Percentiles rank a stretch among this genome's conserved stretches.
Conservation (phyloP, 2,329 filamentous ascomycete species). For the Trichophyton simii region DNA sequence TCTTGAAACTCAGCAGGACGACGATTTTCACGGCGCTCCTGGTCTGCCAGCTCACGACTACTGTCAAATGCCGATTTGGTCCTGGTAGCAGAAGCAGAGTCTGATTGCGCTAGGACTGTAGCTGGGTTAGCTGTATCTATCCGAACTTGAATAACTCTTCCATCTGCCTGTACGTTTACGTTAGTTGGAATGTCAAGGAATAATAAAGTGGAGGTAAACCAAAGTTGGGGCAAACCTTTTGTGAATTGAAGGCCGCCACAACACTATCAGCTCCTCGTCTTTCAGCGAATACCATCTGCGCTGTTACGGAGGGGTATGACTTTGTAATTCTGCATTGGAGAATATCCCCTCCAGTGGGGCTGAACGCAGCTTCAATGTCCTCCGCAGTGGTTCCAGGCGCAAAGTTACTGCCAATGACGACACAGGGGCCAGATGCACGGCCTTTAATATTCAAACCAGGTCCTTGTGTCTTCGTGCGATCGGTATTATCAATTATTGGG, state of each 20-base stretch:
- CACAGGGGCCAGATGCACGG: slow-evolving; percentile 39
- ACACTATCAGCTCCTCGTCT: slow-evolving; percentile 46
- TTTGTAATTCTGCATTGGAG: slow-evolving; percentile 41
- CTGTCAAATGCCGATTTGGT: slow-evolving; percentile 21
- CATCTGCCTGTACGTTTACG: slow-evolving; percentile 41
- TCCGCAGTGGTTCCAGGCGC: slow-evolving; percentile 53
- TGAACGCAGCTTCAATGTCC: slow-evolving; percentile 51
- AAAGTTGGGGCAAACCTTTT: slow-evolving; percentile 37
- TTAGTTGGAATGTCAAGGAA: background rate
- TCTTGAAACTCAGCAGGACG: slow-evolving; percentile 26
- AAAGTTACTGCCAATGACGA: slow-evolving; percentile 51
- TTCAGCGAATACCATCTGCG: slow-evolving; percentile 47
- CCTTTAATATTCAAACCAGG: slow-evolving; percentile 45
- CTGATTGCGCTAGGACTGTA: slow-evolving; percentile 5
- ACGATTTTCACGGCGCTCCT: slow-evolving; percentile 26
- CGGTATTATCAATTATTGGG: background rate
- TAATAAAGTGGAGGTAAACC: background rate
- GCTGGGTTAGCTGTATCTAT: slow-evolving; percentile 27
- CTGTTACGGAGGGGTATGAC: slow-evolving; percentile 46
- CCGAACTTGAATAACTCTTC: slow-evolving; percentile 46
- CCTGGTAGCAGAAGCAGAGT: slow-evolving; percentile 12
- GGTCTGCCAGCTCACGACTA: slow-evolving; percentile 30
- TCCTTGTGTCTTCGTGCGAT: background rate
- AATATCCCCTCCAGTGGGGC: slow-evolving; percentile 41
- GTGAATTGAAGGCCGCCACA: slow-evolving; percentile 50